These are phyloP conservation scores for Rozella allomycis DNA, from an alignment of 371 early-diverging fungal genomes.

Conservation along the genomic window DNA sequence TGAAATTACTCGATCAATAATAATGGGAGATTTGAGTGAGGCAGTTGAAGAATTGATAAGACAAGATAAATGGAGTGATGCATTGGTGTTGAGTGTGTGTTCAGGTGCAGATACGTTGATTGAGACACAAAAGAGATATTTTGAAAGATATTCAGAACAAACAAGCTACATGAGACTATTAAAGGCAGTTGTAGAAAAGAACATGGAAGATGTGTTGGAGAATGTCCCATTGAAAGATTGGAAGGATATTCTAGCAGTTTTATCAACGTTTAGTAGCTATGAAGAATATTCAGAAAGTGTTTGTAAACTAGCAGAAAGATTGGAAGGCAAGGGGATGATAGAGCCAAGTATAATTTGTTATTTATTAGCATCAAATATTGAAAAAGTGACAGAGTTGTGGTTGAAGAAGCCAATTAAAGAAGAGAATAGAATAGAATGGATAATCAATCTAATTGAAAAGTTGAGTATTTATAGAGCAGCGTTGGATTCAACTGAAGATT, in stretches of 20 bases:
- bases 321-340: neutral
- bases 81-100: constrained; percentile 64
- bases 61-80: constrained; percentile 63
- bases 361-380: constrained; percentile 64
- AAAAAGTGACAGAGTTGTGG: constrained; percentile 69
- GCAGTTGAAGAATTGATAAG: constrained; percentile 68
- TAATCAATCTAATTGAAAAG: neutral
- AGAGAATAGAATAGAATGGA: neutral
- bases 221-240: constrained; percentile 51
- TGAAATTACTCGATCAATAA: constrained; percentile 27
- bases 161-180: constrained; percentile 59
- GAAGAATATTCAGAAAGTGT: constrained; percentile 44
- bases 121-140: constrained; percentile 63
- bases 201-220: constrained; percentile 54
- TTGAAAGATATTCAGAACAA: constrained; percentile 36
- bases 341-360: constrained; percentile 56
- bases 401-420: constrained; percentile 1
- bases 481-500: constrained; percentile 14
- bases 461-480: neutral
- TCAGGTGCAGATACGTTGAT: constrained; percentile 60
- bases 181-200: constrained; percentile 50
- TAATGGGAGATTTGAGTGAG: constrained; percentile 71
- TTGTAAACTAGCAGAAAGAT: constrained; percentile 25
- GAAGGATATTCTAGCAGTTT: constrained; percentile 66
- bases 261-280: constrained; percentile 49